Evolutionary conservation across 768 basidiomycete genomes (phyloP), one percentile per base, ranked within the genome.

Genomic region (Inosperma sp.): DNA sequence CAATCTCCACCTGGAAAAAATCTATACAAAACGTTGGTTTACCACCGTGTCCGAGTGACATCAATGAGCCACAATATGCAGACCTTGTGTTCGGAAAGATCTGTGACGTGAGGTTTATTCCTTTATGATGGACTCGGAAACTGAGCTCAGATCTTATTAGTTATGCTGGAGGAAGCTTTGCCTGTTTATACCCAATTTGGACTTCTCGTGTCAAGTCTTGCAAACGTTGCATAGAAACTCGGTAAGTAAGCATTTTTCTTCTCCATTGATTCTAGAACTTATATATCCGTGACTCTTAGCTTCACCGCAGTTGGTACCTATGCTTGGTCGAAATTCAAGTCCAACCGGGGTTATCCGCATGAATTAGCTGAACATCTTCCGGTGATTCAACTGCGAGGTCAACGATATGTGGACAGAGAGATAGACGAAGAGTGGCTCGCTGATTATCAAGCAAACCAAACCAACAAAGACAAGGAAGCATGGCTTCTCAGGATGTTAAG

Each of bases 11-110:
- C 14, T 54, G 53, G 53, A 29, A 35, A 13, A 26, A 23, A 22
- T 30, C 42, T 7, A 12, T 50, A 10, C 21, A 10, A 22, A 54
- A 54, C 27, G 29, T 30, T 3, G 35, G 42, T 1, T 19, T 54
- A 12, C 42, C 48, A 3, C n/a, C n/a, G 25, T 54, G 53, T 31
- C 41, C 53, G 10, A 23, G 37, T 3, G 40, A 42, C 16, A 7
- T 54, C 5, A 29, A 31, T 9, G 53, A 54, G 21, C 53, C 53
- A 1, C 25, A n/a, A 2, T 50, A 42, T 14, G 53, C 37, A 16
- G 34, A 49, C 9, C 37, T 49, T 14, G 14, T 49, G 9, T 54
- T 37, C 22, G 53, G 53, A 23, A 45, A 22, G 8, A 48, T 26
- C 9, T 54, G 53, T 31, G 41, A 43, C 8, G 53, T 54, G 23